Evolutionary conservation across 2,329 filamentous ascomycete genomes (phyloP).

Genomic region (Arthrinium phaeospermum): DNA sequence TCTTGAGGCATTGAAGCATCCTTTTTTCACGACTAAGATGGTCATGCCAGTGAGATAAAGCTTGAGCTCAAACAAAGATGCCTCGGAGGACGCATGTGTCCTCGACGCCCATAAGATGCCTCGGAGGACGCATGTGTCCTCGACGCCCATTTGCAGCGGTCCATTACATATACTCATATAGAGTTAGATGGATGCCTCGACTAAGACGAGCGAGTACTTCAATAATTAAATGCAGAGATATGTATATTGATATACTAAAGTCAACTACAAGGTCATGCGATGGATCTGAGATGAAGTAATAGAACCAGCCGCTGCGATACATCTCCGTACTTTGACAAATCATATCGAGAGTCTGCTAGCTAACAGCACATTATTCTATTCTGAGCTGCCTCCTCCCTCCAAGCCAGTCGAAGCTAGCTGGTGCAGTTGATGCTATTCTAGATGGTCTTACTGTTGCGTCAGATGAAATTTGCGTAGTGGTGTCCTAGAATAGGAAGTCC

Average conservation of each 20-base stretch:
- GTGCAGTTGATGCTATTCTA: background rate
- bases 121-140: background rate
- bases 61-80: background rate
- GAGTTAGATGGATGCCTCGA: background rate
- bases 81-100: background rate
- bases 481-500: background rate
- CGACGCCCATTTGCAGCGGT: background rate
- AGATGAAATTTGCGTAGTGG: background rate
- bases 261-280: background rate
- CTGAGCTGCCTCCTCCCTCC: background rate
- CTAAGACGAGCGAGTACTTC: background rate
- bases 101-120: too few relatives aligned
- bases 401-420: background rate
- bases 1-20: constrained; percentile 84
- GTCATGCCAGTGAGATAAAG: constrained; percentile 4
- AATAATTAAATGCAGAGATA: background rate
- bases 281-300: background rate
- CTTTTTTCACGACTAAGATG: constrained; percentile 71
- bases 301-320: background rate
- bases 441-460: background rate
- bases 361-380: background rate
- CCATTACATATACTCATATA: background rate
- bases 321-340: background rate
- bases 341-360: too few relatives aligned
- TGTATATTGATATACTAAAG: too few relatives aligned